Percentiles rank a stretch among this genome's conserved stretches.
phyloP scores from a whole-genome alignment of 164 flowering plant species.

The Nelumbo lutea region DNA sequence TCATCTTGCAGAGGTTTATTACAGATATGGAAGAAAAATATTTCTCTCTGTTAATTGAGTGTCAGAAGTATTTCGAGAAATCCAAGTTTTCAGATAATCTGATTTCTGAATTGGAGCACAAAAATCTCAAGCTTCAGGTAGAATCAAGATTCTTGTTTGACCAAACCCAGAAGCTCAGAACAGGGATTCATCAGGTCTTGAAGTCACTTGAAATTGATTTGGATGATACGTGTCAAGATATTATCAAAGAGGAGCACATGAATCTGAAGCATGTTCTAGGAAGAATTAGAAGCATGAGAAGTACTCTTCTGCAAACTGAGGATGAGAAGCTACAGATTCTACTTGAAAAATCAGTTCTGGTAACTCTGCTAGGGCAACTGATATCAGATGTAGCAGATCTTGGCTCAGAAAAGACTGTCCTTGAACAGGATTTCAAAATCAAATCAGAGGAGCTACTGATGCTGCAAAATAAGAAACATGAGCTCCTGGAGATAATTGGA shows the following conservation, averaged over 20 bases:
- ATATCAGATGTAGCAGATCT: slow-evolving; percentile 37
- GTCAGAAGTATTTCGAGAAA: slow-evolving; percentile 57
- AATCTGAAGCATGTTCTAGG: slow-evolving; percentile 30
- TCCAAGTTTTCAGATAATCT: slow-evolving; percentile 48
- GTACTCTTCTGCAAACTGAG: slow-evolving; percentile 28
- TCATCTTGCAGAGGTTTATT: slow-evolving; percentile 59
- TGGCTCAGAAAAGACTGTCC: slow-evolving; percentile 26
- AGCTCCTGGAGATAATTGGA: slow-evolving; percentile 42
- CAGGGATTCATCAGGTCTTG: slow-evolving; percentile 45
- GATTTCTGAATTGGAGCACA: slow-evolving; percentile 59
- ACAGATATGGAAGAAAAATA: slow-evolving; percentile 67
- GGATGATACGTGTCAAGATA: slow-evolving; percentile 19
- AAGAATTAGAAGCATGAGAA: slow-evolving; percentile 38
- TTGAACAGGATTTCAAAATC: slow-evolving; percentile 31
- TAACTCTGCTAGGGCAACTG: slow-evolving; percentile 50
- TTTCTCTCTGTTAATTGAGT: slow-evolving; percentile 41
- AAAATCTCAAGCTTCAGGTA: slow-evolving; percentile 62
- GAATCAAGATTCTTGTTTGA: slow-evolving; percentile 52
- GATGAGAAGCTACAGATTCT: slow-evolving; percentile 58
- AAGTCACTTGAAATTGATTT: slow-evolving; percentile 40
- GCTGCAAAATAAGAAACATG: slow-evolving; percentile 45
- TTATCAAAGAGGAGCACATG: slow-evolving; percentile 27
- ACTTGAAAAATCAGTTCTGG: slow-evolving; percentile 62
- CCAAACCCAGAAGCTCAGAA: slow-evolving; percentile 48
- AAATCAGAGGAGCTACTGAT: slow-evolving; percentile 24